Evolutionary conservation across 495 filamentous ascomycete species (phyloP), one percentile per base, ranked within the genome.

Genomic region (Extremus antarcticus): DNA sequence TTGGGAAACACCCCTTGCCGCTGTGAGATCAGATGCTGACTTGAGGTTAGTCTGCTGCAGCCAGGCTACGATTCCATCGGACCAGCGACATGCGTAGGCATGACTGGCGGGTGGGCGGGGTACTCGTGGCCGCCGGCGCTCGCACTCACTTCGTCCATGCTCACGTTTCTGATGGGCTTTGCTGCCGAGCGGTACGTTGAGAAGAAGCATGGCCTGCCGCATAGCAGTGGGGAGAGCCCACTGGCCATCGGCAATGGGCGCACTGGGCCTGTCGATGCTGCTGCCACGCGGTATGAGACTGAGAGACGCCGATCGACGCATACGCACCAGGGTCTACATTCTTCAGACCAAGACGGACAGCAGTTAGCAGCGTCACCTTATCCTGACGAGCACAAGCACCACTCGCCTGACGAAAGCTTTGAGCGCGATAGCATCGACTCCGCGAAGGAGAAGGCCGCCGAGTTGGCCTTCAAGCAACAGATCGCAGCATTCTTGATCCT

Each of bases 101-200:
- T 94, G 38, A 83, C 80, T 0, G 85, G 83, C 1, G 76, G 80
- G 0, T 88, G 94, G 56, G 83, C 81, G 0, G 74, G 80, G n/a
- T 95, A 95, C 68, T 77, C 80, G 50, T 95, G 88, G 86, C 81
- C 83, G 0, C 82, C 88, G 60, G 88, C 79, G 4, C 94, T 95
- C 59, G 75, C 81, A 20, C 71, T 96, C 0, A 88, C 90, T 78
- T 88, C 88, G 1, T 77, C 92, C 45, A 82, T 94, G 61, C 69
- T 80, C 45, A 79, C 94, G 70, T 94, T 95, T 70, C 85, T 94
- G 57, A 74, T 94, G 50, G 90, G 95, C 64, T 68, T 94, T 38
- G 74, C 91, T 70, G 84, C 87, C 19, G 82, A 87, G 70, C 80
- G 85, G 16, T 89, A 80, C 65, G 84, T 85, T 15, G 76, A 78